Conservation (phyloP, 768 basidiomycete genomes). For the Pisolithus marmoratus region DNA sequence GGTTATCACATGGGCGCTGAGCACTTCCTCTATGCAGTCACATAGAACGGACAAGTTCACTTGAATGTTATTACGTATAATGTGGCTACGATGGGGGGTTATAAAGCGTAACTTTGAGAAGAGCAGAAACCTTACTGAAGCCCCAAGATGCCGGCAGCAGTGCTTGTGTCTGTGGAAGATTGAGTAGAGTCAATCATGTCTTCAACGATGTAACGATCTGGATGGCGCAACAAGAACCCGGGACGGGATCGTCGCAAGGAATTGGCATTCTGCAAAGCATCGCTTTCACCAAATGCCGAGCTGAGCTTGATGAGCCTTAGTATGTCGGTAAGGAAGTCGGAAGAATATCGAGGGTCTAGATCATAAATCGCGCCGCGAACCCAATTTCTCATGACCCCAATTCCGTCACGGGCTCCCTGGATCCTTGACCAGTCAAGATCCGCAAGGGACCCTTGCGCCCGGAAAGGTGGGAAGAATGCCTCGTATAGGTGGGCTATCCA, state of each 20-base stretch:
- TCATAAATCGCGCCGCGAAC: slow-evolving; percentile 34
- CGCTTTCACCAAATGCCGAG: slow-evolving; percentile 32
- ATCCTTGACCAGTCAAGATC: slow-evolving; percentile 32
- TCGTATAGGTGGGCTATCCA: slow-evolving; percentile 47
- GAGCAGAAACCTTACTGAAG: slow-evolving; percentile 30
- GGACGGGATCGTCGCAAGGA: slow-evolving; percentile 17
- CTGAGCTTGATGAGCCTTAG: slow-evolving; percentile 33
- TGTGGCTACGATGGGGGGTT: slow-evolving; percentile 33
- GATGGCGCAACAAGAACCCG: slow-evolving; percentile 5
- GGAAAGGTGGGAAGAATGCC: slow-evolving; percentile 42
- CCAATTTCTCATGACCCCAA: slow-evolving; percentile 42
- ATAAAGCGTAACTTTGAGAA: slow-evolving; percentile 1
- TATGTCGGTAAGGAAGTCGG: slow-evolving; percentile 36
- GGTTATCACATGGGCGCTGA: slow-evolving; percentile 36
- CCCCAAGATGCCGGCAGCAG: slow-evolving; percentile 34
- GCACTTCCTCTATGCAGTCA: slow-evolving; percentile 46
- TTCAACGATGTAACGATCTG: slow-evolving; percentile 22
- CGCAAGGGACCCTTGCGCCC: slow-evolving; percentile 39
- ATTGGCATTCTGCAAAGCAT: slow-evolving; percentile 30
- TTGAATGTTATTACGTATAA: slow-evolving; percentile 31
- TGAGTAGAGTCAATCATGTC: slow-evolving; percentile 29
- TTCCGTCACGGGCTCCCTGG: slow-evolving; percentile 33
- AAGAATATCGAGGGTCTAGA: slow-evolving; percentile 13
- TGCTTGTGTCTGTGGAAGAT: slow-evolving; percentile 19
- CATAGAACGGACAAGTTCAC: slow-evolving; percentile 48